phyloP scores from a whole-genome alignment of 192 early-diverging fungal genomes.

The Backusella sp. region DNA sequence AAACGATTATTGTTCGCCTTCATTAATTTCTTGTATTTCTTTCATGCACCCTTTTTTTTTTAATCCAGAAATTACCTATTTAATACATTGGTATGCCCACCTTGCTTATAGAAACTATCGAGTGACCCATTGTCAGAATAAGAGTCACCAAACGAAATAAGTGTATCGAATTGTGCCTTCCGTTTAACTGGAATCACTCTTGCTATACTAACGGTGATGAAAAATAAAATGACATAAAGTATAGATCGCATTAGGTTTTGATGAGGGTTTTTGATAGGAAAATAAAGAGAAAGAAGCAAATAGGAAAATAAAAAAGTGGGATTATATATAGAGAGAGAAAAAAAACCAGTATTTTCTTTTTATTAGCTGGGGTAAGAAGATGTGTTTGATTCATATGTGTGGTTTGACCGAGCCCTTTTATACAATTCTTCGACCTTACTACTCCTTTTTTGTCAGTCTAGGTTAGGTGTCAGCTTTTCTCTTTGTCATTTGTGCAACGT shows the following conservation, averaged over 20 bases:
- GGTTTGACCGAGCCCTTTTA: conserved; percentile 4
- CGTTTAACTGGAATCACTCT: neutral
- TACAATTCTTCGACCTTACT: neutral
- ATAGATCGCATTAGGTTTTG: neutral
- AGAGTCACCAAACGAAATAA: neutral
- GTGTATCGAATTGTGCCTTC: neutral
- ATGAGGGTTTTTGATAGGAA: neutral
- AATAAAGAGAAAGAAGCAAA: neutral
- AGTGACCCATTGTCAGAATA: conserved; percentile 3
- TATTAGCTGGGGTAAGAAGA: neutral
- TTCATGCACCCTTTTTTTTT: neutral
- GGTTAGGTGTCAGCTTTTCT: neutral
- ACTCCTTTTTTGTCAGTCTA: neutral
- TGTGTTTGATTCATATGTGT: neutral
- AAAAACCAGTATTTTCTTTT: neutral
- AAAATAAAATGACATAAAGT: neutral
- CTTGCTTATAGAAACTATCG: neutral
- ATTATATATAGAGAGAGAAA: neutral
- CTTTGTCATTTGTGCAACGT: neutral
- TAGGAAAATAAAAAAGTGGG: neutral
- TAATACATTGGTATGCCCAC: neutral
- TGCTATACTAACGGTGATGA: neutral
- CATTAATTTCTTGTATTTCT: neutral
- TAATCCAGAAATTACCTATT: neutral
- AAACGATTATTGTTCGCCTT: neutral